Evolutionary conservation across 73 alveolate species (phyloP), one percentile per base, ranked within the genome.

Genomic region (Paramecium caudatum): DNA sequence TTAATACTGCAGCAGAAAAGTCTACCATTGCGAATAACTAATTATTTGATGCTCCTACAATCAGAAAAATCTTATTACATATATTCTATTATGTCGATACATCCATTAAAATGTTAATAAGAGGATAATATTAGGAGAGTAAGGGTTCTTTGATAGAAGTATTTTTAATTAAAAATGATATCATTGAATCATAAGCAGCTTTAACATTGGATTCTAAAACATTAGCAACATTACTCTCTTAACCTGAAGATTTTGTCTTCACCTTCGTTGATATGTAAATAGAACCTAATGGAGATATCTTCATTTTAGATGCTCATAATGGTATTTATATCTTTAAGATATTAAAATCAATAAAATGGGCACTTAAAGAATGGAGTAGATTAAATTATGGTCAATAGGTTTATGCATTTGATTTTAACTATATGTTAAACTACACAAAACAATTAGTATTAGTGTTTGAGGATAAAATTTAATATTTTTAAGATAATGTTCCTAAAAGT

Each of bases 381-480:
- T 30, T 27, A 13, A 36, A 30, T 39, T 37, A 7, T 41, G 62
- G 23, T 17, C 4, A 30, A 21, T 19, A 74, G 13, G 4, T 45
- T 1, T 74, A 41, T 74, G 88, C 88, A 4, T 74, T 74, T 27
- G 88, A 74, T 21, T 74, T 74, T 19, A 45, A 41, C 32, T 39
- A 74, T 12, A 21, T 37, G 32, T 37, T 74, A 12, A 74, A 23
- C 9, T 23, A 36, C 17, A 19, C 16, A n/a, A 47, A 45, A 17
- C 33, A 74, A 4, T 74, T 74, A 27, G 88, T 16, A 3, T 27
- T 74, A 17, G 88, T 74, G 7, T 74, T 21, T 21, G 47, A 74
- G n/a, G 43, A 74, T 65, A 55, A 43, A 55, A 55, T 55, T 55
- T 36, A 65, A 65, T 65, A 65, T 65, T 55, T 55, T 55, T 55